Base-by-base conservation (phyloP, 176 grass and related monocot genomes). In the Eleusine indica region DNA sequence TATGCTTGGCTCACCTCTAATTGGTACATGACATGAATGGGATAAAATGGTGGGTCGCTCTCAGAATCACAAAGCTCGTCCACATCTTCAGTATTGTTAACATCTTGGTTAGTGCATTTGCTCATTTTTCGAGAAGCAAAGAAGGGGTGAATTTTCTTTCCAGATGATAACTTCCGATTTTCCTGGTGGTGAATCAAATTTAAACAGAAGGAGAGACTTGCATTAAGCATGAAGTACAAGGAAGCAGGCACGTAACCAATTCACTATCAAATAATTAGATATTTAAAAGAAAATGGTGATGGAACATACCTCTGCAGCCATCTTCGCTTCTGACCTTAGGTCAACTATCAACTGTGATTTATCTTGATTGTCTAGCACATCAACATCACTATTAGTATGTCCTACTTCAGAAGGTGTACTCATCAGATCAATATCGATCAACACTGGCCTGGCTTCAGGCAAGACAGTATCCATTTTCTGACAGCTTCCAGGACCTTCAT, bases 101-200 rank as follows among this genome's bases (percentile, higher is more conserved):
- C 38, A 78, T 95, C 87, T 83, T 87, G 85, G 54, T n/a, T 43
- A 74, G 64, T 40, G 13, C 39, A 74, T 77, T 95, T 98, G 65
- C 76, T 81, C 79, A 87, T 18, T 82, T 86, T 92, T 54, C 83
- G 70, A 75, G 75, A 88, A 80, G 89, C 73, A 79, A 95, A 98
- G 86, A 95, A 95, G 19, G 96, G 93, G 76, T 98, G 93, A 35
- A 93, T 78, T 85, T 90, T 90, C 93, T 95, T 95, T 83, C 93
- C 91, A 75, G 76, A 85, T 85, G 93, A 98, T 65, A 98, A 75
- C 76, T 25, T 86, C 41, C 72, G 87, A 81, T 90, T 98, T 95
- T 95, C 96, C 96, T 98, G 77, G 54, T 61, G 80, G 84, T 42
- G 66, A 71, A 66, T 73, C 21, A 87, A 82, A 81, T 44, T 66